Evolutionary conservation across 495 filamentous ascomycete genomes (phyloP), one percentile per base, ranked within the genome.

Genomic region (Aspergillus diversus): DNA sequence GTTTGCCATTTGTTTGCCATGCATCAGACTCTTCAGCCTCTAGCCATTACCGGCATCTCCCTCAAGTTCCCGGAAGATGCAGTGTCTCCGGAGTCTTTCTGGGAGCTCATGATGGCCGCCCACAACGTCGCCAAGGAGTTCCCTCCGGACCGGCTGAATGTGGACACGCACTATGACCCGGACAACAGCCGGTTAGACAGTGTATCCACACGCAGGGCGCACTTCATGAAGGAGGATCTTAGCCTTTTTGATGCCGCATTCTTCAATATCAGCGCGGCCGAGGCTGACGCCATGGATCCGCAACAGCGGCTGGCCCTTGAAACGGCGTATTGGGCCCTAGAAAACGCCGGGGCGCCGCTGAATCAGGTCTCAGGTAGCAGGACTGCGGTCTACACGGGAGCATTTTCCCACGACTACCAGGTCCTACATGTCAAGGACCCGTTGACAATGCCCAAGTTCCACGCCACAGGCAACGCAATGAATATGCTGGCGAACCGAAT

Each of bases 241-340:
- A 33, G 48, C 5, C 17, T 39, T 3, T 64, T 59, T 34, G 61
- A 64, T 11, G 37, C 50, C 7, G 8, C 17, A 7, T 63, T 63
- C 61, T 64, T 64, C 32, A 21, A 35, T 15, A 64, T 64, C 50
- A 64, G 35, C 35, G 37, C 50, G 8, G 48, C 32, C 2, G 55
- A 64, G 42, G 61, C 61, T 13, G 54, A 21, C 9, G 15, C 50
- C 13, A 59, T 64, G 55, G 61, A 64, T 33, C 61, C 61, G 6
- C 61, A 80, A 50, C 80, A 83, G 55, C 66, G 81, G 15, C 66
- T 86, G 5, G 67, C 86, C 11, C 75, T 90, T 5, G 88, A 90
- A 65, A 70, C 77, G 1, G 74, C 80, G 12, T 89, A 87, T 43
- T 84, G 89, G 60, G 81, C 79, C 0, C 68, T 89, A 7, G 87